Base-by-base conservation (phyloP, 2,329 filamentous ascomycete species). In the Lachnellula cervina region DNA sequence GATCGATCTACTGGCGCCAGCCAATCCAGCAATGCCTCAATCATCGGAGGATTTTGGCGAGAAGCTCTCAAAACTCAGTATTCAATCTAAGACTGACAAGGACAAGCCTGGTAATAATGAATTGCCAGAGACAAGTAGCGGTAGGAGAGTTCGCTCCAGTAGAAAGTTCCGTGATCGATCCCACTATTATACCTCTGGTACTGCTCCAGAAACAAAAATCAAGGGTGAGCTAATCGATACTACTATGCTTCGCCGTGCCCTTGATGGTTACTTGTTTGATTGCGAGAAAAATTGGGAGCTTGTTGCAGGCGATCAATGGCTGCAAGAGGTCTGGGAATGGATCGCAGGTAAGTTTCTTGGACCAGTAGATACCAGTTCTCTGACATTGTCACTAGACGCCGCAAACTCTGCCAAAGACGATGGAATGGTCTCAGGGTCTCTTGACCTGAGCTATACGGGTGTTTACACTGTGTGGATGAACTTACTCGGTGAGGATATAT, bases 301-400 rank as follows among this genome's bases (percentile, higher is more conserved):
- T n/a, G 79, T 88, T 1, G 75, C 78, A 5, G 87, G 90, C 58
- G 86, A 92, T 64, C 82, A 81, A 32, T 89, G 88, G 82, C 75
- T 93, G n/a, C 80, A 84, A 55, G 86, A 88, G 54, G 74, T 89
- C n/a, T 95, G 90, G 90, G 81, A 83, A 47, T 89, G 88, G 78
- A 77, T 92, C 48, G 78, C 81, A 56, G 83, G 87, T 84, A 66
- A 67, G 75, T 77, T 61, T n/a, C 13, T 17, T 48, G 42, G 32
- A 52, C 16, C 35, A 4, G 19, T 50, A 19, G 8, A 14, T 7
- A 4, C 21, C 17, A 54, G 16, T 13, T 37, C n/a, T 51, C 16
- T 38, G 19, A 40, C 21, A 21, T 13, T 13, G 46, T 48, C 46
- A 35, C 42, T 59, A 82, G 83, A 81, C 58, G 84, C 84, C 1